Evolutionary conservation across 768 basidiomycete species (phyloP), one percentile per base, ranked within the genome.

Genomic region (Boletellus sp.): DNA sequence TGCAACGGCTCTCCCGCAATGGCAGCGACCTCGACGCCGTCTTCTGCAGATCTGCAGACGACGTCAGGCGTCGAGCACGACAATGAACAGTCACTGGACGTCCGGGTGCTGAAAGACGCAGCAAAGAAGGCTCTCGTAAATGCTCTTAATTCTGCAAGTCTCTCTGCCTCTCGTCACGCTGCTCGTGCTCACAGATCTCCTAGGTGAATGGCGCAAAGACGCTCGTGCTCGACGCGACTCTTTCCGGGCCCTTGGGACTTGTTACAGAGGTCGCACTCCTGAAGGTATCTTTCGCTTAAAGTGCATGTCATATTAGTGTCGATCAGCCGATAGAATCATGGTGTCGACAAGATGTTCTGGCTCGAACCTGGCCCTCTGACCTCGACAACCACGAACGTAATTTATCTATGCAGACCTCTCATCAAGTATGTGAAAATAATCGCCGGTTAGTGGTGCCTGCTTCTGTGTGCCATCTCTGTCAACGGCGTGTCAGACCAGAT

Each of bases 261-360:
- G 83, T 98, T n/a, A 94, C 92, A 2, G 96, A 98, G 59, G 91
- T 97, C 1, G 81, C 93, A 2, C 69, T 94, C 15, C 74, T 98
- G 48, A 97, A 98, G 83, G 96, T 94, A 45, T 24, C 59, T 62
- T 33, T 4, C 28, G 33, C 41, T 20, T 24, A 32, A 31, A 22
- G 4, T 26, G 31, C 24, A 15, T 36, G 2, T 37, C 44, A 12
- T 47, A 45, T n/a, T 40, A 28, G 48, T 50, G 32, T 33, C 57
- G 23, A 62, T 48, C 23, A 16, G n/a, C 24, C 12, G 20, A 48
- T 58, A 98, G 95, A 90, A 98, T 64, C 94, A 98, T 83, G 94
- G 93, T 6, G 92, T 99, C 3, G 94, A 97, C 74, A 96, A 96
- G 76, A 95, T 99, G 90, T 96, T 94, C 72, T 99, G 96, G 95